A percentile compares a stretch with the other conserved stretches of the same genome.
These are phyloP conservation scores for Phyllosticta citriasiana DNA, from an alignment of 2,329 filamentous ascomycete genomes.

Conservation along the genomic window DNA sequence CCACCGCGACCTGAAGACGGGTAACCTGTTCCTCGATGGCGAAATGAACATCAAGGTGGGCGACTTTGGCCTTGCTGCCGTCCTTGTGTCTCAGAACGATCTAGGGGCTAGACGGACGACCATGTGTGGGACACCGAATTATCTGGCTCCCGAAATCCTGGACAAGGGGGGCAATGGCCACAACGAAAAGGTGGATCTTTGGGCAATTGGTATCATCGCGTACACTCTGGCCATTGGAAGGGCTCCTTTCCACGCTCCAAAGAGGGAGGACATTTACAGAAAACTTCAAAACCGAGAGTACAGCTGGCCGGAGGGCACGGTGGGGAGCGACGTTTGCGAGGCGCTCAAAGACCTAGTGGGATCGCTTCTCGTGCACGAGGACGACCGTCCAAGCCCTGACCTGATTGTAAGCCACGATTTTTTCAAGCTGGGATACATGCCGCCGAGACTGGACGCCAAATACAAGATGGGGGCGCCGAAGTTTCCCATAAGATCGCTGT, in stretches of 20 bases:
- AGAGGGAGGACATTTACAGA: constrained; percentile 74
- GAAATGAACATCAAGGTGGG: constrained; percentile 98
- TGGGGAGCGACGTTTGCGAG: constrained; percentile 59
- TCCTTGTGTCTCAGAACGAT: constrained; percentile 85
- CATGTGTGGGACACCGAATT: constrained; percentile 94
- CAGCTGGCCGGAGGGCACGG: constrained; percentile 63
- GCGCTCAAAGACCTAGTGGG: constrained; percentile 73
- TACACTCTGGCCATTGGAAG: constrained; percentile 96
- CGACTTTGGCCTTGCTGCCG: constrained; percentile 88
- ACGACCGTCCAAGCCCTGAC: constrained; percentile 65
- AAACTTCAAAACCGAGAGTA: constrained; percentile 62
- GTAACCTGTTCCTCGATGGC: constrained; percentile 89
- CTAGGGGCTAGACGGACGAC: constrained; percentile 82
- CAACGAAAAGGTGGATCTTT: constrained; percentile 96
- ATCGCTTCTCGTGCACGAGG: constrained; percentile 63
- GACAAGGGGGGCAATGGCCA: constrained; percentile 91
- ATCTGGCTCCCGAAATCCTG: constrained; percentile 93
- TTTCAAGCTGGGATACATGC: constrained; percentile 68
- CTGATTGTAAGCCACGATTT: constrained; percentile 70
- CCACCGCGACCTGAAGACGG: constrained; percentile 94
- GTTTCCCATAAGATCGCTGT: constrained; percentile 31
- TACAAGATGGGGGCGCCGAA: constrained; percentile 37
- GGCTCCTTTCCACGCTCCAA: constrained; percentile 89
- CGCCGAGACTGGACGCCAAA: constrained; percentile 38
- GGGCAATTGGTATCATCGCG: constrained; percentile 97